Percentiles rank a stretch among this genome's conserved stretches.
phyloP scores from a whole-genome alignment of 2,329 filamentous ascomycete species.

The Fusarium nygamai region DNA sequence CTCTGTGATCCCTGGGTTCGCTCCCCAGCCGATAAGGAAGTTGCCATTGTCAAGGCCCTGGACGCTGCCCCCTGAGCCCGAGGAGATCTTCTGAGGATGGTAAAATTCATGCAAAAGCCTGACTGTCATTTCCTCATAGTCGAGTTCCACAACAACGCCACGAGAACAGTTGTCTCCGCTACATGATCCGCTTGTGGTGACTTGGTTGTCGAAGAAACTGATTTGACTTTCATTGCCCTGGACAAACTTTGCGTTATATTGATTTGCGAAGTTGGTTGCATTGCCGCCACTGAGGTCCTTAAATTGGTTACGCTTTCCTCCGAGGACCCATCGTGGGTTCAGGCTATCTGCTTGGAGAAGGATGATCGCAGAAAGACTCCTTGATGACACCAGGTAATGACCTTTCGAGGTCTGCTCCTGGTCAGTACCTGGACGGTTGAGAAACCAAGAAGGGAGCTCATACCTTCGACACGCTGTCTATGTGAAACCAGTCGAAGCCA shows the following conservation, averaged over 20 bases:
- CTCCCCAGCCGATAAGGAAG: slow-evolving; percentile 67
- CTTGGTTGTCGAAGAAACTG: slow-evolving; percentile 64
- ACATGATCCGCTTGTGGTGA: slow-evolving; percentile 24
- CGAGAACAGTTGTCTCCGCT: slow-evolving; percentile 30
- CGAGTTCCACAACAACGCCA: slow-evolving; percentile 51
- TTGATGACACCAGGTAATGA: slow-evolving; percentile 49
- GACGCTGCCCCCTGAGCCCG: slow-evolving; percentile 60
- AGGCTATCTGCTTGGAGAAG: slow-evolving; percentile 44
- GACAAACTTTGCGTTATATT: slow-evolving; percentile 62
- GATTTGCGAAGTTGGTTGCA: slow-evolving; percentile 50
- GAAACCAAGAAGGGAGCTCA: neutral
- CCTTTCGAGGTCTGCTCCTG: slow-evolving; percentile 38
- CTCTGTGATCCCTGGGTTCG: slow-evolving; percentile 59
- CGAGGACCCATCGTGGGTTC: slow-evolving; percentile 48
- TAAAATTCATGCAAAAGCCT: slow-evolving; percentile 59
- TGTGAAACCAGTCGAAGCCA: slow-evolving; percentile 44
- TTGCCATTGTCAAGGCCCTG: slow-evolving; percentile 65
- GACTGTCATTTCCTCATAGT: slow-evolving; percentile 58
- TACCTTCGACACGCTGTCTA: slow-evolving; percentile 43
- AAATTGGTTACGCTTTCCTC: slow-evolving; percentile 48
- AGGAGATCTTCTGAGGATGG: slow-evolving; percentile 60
- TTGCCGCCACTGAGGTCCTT: slow-evolving; percentile 45
- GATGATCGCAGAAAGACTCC: slow-evolving; percentile 44
- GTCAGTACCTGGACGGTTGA: neutral
- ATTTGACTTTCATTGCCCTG: slow-evolving; percentile 57